Evolutionary conservation across 108 stramenopile species (phyloP), one percentile per base, ranked within the genome.

Genomic region (Mediolabrus comicus): DNA sequence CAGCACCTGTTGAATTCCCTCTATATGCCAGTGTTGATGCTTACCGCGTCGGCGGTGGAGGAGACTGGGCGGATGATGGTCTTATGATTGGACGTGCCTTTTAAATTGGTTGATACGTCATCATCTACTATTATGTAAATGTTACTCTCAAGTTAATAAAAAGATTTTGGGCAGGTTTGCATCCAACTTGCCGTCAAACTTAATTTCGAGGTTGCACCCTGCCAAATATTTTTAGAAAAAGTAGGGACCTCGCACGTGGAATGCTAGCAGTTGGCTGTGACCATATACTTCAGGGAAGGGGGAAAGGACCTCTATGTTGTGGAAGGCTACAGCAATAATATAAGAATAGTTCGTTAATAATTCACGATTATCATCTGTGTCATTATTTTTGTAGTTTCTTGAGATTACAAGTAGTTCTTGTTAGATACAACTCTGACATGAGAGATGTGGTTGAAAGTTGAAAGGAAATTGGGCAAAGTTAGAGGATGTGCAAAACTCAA

Each of bases 1-100:
- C 87, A 30, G 87, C 83, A 32, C 86, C 88, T 22, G 83, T 92
- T 57, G 92, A 92, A 66, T 92, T 90, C 82, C 92, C 92, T 2
- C 57, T 92, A 64, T 85, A 84, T 28, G 88, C 87, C 31, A 70
- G 62, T 59, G 82, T 88, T 28, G 88, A 88, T 71, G 84, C 88
- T 8, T 89, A 89, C 72, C 71, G 83, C 53, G 81, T 84, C 27
- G 84, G 83, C 34, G 83, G 71, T 5, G 72, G 64, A 27, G 61
- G 59, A 53, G 74, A 75, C 59, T 75, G 74, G 74, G 59, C 74
- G 9, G 74, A 75, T 62, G 74, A 75, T 62, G 74, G 74, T 31
- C 74, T 75, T 29, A 75, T 75, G 74, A 75, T 75, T 56, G 74
- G 74, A 32, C 74, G 74, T 62, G 59, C 74, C 13, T 75, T 75